These are phyloP conservation scores for Geranium rotundifolium DNA, from an alignment of 345 rosid genomes.

Conservation along the genomic window DNA sequence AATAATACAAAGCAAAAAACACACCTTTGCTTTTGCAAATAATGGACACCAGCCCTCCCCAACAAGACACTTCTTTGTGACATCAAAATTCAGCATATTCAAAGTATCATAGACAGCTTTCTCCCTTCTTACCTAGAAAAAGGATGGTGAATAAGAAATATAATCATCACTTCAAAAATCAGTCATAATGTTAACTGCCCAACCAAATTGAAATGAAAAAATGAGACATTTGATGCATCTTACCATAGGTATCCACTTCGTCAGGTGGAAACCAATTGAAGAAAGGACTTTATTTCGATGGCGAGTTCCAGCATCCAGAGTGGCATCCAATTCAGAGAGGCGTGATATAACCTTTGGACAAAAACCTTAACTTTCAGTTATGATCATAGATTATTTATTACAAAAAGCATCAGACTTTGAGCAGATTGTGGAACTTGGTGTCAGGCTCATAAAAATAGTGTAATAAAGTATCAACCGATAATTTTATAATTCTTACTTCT, in stretches of 20 bases:
- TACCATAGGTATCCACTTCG: constrained; percentile 79
- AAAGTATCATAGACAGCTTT: constrained; percentile 83
- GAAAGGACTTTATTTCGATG: constrained; percentile 67
- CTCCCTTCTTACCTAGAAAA: constrained; percentile 69
- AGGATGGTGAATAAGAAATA: constrained; percentile 2
- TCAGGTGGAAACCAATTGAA: constrained; percentile 56
- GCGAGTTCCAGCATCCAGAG: constrained; percentile 77
- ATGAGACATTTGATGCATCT: constrained; percentile 2
- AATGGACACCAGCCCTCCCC: constrained; percentile 99
- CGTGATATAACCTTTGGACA: constrained; percentile 60
- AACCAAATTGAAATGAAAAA: background rate
- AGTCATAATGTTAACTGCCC: background rate
- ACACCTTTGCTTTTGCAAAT: constrained; percentile 81
- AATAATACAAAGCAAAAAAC: background rate
- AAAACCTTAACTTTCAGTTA: constrained; percentile 12
- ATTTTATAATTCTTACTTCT: constrained; percentile 47
- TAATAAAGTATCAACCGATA: too few relatives aligned
- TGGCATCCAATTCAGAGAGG: constrained; percentile 89
- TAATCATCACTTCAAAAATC: background rate
- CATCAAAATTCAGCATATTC: constrained; percentile 95
- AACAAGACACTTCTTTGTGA: constrained; percentile 92
- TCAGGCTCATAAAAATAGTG: background rate
- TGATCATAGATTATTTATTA: background rate
- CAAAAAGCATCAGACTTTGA: too few relatives aligned
- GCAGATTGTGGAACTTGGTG: background rate